Percentiles rank a stretch among this genome's conserved stretches.
Evolutionary conservation across 2,329 filamentous ascomycete species (phyloP).

Genomic region (Cercospora sp.): DNA sequence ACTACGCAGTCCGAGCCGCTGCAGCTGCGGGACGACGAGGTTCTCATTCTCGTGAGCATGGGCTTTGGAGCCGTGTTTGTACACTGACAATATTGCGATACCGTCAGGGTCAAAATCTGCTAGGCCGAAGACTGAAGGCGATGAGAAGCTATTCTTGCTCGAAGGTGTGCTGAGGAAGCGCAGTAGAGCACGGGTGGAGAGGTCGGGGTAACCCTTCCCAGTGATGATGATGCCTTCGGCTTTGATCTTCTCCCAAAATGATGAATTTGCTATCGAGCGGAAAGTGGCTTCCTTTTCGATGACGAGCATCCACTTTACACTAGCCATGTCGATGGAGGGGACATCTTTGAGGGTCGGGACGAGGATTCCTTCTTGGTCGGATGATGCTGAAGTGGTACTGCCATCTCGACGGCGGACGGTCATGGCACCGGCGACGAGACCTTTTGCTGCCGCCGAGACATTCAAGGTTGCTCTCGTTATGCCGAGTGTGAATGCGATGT

Average conservation of each 20-base stretch:
- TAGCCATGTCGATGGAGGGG: constrained; percentile 51
- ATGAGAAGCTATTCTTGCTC: constrained; percentile 46
- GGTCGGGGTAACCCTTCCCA: constrained; percentile 79
- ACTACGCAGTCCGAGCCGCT: constrained; percentile 65
- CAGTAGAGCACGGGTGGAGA: constrained; percentile 68
- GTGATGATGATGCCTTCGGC: constrained; percentile 68
- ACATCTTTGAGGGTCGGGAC: constrained; percentile 59
- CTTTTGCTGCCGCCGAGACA: constrained; percentile 73
- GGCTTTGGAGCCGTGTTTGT: constrained; percentile 67
- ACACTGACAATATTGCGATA: constrained; percentile 70
- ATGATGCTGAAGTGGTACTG: constrained; percentile 43
- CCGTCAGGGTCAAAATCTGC: constrained; percentile 79
- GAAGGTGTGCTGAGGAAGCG: constrained; percentile 51
- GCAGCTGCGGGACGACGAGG: constrained; percentile 53
- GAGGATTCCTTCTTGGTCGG: constrained; percentile 56
- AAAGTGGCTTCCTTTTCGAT: constrained; percentile 87
- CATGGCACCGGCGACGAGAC: constrained; percentile 64
- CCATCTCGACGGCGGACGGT: constrained; percentile 50
- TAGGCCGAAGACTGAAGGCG: constrained; percentile 60
- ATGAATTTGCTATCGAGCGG: constrained; percentile 60
- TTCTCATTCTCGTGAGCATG: constrained; percentile 60
- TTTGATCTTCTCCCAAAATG: constrained; percentile 54
- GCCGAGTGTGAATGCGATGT: constrained; percentile 68
- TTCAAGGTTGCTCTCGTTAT: constrained; percentile 66
- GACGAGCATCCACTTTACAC: constrained; percentile 65